These are phyloP conservation scores for Lunasporangiospora selenospora DNA, from an alignment of 192 early-diverging fungal species.

Conservation along the genomic window DNA sequence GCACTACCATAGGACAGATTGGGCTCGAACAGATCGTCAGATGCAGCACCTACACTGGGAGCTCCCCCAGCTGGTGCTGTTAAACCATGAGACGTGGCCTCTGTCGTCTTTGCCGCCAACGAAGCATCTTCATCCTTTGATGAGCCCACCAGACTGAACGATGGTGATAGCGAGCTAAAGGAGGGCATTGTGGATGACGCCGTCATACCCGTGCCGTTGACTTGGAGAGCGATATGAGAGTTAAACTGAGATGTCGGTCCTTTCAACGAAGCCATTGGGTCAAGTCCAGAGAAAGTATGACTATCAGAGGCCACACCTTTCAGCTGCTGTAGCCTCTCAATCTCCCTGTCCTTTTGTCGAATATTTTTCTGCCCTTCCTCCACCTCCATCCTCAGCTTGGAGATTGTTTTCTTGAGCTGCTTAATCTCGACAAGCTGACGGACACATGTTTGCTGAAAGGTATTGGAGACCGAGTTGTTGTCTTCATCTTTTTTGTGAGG, in stretches of 20 bases:
- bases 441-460: constrained; percentile 24
- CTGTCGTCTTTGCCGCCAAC: too few relatives aligned
- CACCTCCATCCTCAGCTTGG: constrained; percentile 21
- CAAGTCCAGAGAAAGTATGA: constrained; percentile 4
- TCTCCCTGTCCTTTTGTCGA: constrained; percentile 27
- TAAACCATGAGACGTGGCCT: background rate
- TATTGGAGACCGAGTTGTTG: constrained; percentile 7
- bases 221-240: background rate
- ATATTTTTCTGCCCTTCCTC: constrained; percentile 34
- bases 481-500: background rate
- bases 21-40: constrained; percentile 20
- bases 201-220: background rate
- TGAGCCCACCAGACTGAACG: background rate
- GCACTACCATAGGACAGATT: constrained; percentile 2
- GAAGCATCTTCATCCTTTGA: background rate
- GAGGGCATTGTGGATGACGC: constrained; percentile 12
- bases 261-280: background rate
- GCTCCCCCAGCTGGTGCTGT: background rate
- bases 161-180: too few relatives aligned
- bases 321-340: constrained; percentile 31
- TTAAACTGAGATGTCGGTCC: background rate
- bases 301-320: constrained; percentile 3
- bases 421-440: constrained; percentile 31
- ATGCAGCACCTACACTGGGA: background rate
- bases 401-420: constrained; percentile 31